Evolutionary conservation across 345 rosid species (phyloP).

Genomic region (Carallia brachiata): DNA sequence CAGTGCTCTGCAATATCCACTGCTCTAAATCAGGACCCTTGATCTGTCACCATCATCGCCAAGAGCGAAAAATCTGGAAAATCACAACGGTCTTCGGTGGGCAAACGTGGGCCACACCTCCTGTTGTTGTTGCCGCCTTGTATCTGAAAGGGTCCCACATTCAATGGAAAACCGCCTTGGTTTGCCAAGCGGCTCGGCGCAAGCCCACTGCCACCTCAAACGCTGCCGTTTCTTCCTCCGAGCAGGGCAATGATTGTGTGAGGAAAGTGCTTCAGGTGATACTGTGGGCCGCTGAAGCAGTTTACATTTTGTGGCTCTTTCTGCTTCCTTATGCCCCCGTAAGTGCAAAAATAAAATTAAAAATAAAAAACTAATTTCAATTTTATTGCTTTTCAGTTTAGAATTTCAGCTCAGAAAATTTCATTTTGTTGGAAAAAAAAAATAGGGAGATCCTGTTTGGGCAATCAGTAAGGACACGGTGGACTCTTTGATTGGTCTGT

Average conservation of each 20-base stretch:
- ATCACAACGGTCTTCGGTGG: background rate
- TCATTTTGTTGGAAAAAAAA: background rate
- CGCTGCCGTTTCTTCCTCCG: slow-evolving; percentile 24
- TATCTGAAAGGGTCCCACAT: no score
- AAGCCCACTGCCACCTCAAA: slow-evolving; percentile 22
- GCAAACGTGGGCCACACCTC: slow-evolving; percentile 22
- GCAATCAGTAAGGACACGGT: slow-evolving; percentile 74
- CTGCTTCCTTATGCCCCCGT: slow-evolving; percentile 92
- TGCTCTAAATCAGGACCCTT: slow-evolving; percentile 12
- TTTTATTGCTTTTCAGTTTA: background rate
- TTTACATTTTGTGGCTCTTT: slow-evolving; percentile 88
- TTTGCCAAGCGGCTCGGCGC: slow-evolving; percentile 50
- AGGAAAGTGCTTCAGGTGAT: slow-evolving; percentile 41
- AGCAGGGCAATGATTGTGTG: slow-evolving; percentile 23
- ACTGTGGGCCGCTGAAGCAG: slow-evolving; percentile 73
- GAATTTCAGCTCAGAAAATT: no score
- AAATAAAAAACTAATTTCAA: no score
- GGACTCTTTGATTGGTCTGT: slow-evolving; percentile 68
- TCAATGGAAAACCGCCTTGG: no score
- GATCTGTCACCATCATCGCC: background rate
- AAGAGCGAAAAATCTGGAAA: slow-evolving; percentile 4
- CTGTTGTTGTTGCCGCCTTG: no score
- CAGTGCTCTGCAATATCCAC: slow-evolving; percentile 22
- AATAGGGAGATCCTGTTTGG: slow-evolving; percentile 95
- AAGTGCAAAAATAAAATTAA: background rate